Evolutionary conservation across 1,284 basidiomycete species (phyloP).

Genomic region (Cutaneotrichosporon sp.): DNA sequence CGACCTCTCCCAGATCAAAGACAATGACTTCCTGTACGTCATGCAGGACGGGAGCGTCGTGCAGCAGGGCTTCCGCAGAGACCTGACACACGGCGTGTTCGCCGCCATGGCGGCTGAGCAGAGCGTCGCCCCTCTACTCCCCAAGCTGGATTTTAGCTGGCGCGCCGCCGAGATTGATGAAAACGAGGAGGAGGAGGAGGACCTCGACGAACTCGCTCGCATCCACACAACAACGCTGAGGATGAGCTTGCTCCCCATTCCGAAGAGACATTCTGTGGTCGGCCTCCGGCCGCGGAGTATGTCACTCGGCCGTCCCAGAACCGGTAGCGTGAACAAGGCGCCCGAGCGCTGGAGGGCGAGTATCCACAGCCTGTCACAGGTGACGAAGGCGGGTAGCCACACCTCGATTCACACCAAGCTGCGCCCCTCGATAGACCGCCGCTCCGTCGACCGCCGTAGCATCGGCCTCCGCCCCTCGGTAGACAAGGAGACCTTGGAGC

Average conservation of each 20-base stretch:
- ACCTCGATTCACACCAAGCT: background rate
- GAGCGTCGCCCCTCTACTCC: conserved; percentile 41
- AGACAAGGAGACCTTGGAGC: background rate
- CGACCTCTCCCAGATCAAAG: conserved; percentile 78
- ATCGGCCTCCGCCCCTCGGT: background rate
- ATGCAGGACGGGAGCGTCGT: conserved; percentile 77
- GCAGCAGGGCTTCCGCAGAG: conserved; percentile 80
- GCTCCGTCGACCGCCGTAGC: background rate
- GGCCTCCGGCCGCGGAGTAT: background rate
- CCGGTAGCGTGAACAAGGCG: background rate
- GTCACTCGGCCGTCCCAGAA: background rate
- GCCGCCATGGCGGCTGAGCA: conserved; percentile 52
- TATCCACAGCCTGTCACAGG: no score
- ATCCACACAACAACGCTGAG: conserved; percentile 9
- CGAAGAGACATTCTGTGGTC: background rate
- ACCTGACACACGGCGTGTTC: conserved; percentile 62
- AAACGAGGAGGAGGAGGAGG: conserved; percentile 8
- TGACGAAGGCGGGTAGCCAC: background rate
- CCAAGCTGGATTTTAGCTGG: conserved; percentile 45
- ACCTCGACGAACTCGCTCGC: conserved; percentile 19
- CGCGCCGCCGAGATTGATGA: conserved; percentile 27
- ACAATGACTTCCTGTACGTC: conserved; percentile 85
- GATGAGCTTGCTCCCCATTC: background rate
- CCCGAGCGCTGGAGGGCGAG: no score
- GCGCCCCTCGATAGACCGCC: no score